Conservation (phyloP, 2,329 filamentous ascomycete species). For the Xylaria multiplex region DNA sequence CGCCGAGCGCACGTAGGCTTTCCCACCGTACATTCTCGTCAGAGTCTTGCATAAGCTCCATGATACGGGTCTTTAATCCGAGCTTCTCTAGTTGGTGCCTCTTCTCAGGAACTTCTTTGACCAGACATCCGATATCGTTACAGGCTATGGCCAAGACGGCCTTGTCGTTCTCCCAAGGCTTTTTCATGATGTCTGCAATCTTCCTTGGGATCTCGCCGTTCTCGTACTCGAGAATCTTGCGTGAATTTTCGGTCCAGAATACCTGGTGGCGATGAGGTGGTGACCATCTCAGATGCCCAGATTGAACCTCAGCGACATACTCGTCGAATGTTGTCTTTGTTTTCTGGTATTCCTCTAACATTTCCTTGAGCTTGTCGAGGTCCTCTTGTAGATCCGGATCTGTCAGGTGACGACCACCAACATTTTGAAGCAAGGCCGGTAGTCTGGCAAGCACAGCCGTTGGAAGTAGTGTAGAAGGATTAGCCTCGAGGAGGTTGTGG, state of each 20-base stretch:
- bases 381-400: constrained; percentile 74
- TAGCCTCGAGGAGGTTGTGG: constrained; percentile 79
- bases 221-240: constrained; percentile 84
- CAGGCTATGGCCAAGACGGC: constrained; percentile 92
- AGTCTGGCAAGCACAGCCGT: constrained; percentile 87
- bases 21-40: constrained; percentile 94
- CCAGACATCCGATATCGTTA: constrained; percentile 88
- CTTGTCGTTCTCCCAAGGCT: constrained; percentile 80
- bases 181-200: constrained; percentile 82
- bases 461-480: constrained; percentile 79
- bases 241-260: constrained; percentile 93
- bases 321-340: constrained; percentile 85
- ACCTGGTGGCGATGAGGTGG: constrained; percentile 86
- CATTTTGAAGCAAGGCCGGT: constrained; percentile 72
- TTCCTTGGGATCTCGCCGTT: constrained; percentile 81
- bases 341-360: constrained; percentile 73
- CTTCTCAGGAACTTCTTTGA: constrained; percentile 89
- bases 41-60: constrained; percentile 91
- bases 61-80: constrained; percentile 85
- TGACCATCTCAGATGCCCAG: constrained; percentile 91
- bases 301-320: constrained; percentile 85
- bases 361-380: constrained; percentile 67
- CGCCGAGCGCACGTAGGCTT: constrained; percentile 81
- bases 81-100: constrained; percentile 81
- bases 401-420: constrained; percentile 69